These are phyloP conservation scores for Croton laevigatus DNA, from an alignment of 441 rosid genomes.

Conservation along the genomic window DNA sequence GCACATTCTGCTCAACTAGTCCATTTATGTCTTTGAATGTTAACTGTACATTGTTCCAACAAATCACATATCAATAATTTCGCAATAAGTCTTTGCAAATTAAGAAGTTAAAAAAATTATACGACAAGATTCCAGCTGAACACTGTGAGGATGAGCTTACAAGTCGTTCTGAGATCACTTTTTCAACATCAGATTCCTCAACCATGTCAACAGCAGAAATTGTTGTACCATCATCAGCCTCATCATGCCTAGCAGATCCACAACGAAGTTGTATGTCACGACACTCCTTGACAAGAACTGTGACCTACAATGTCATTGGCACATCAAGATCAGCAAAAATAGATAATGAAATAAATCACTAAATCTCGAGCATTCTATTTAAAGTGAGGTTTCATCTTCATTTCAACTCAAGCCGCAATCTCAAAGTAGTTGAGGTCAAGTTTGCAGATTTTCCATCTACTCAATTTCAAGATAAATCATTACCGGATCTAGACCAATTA, in stretches of 20 bases:
- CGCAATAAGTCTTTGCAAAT: not conserved
- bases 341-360: not conserved
- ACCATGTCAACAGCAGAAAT: slow-evolving; percentile 48
- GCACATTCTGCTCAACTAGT: slow-evolving; percentile 95
- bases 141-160: slow-evolving; percentile 37
- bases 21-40: slow-evolving; percentile 95
- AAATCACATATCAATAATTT: slow-evolving; percentile 21
- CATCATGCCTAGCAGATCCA: slow-evolving; percentile 54
- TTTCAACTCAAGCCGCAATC: not conserved
- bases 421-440: not conserved
- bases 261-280: slow-evolving; percentile 90
- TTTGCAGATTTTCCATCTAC: not conserved
- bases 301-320: slow-evolving; percentile 53
- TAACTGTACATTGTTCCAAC: slow-evolving; percentile 49
- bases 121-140: not conserved
- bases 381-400: not conserved
- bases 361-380: not conserved
- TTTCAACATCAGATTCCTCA: slow-evolving; percentile 61
- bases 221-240: slow-evolving; percentile 36
- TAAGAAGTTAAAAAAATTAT: slow-evolving; percentile 6
- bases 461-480: not conserved
- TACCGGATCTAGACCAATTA: no score
- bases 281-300: slow-evolving; percentile 93
- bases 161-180: slow-evolving; percentile 73
- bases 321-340: slow-evolving; percentile 2